Evolutionary conservation across 108 stramenopile species (phyloP).

Genomic region (Thalassiosira profunda): DNA sequence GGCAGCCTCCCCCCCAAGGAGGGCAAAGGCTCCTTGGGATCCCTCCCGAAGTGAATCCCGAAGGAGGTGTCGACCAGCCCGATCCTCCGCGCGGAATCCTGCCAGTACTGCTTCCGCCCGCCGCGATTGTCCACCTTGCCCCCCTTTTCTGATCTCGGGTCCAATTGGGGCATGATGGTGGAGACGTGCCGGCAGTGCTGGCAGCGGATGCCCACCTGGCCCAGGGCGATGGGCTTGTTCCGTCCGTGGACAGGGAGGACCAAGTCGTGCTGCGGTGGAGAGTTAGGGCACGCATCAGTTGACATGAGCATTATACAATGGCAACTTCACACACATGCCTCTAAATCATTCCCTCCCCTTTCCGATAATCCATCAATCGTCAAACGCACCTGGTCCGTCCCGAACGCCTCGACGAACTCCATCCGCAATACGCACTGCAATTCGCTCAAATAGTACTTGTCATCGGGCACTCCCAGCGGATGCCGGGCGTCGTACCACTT

Average conservation of each 20-base stretch:
- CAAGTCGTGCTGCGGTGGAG: conserved; percentile 38
- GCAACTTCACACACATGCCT: conserved; percentile 28
- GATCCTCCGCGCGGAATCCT: conserved; percentile 83
- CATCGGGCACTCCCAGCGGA: conserved; percentile 76
- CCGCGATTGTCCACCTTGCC: conserved; percentile 77
- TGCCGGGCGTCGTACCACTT: conserved; percentile 64
- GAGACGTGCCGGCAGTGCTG: conserved; percentile 82
- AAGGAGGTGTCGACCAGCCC: conserved; percentile 81
- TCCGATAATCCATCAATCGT: too few relatives aligned
- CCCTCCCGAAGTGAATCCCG: conserved; percentile 85
- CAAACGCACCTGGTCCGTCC: conserved; percentile 58
- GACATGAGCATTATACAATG: conserved; percentile 8
- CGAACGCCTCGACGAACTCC: conserved; percentile 87
- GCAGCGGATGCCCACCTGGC: conserved; percentile 90
- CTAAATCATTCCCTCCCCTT: too few relatives aligned
- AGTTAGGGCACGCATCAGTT: not conserved
- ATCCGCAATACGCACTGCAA: conserved; percentile 82
- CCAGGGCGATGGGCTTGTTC: conserved; percentile 89
- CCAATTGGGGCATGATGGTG: conserved; percentile 70
- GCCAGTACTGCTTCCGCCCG: conserved; percentile 92
- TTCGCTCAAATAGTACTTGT: conserved; percentile 89
- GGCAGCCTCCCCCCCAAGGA: conserved; percentile 54
- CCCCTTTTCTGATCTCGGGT: too few relatives aligned
- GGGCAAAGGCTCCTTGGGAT: conserved; percentile 75
- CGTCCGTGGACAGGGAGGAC: conserved; percentile 86